Percentiles rank a stretch among this genome's conserved stretches.
These are phyloP conservation scores for Nakataea oryzae DNA, from an alignment of 2,329 filamentous ascomycete genomes.

Conservation along the genomic window DNA sequence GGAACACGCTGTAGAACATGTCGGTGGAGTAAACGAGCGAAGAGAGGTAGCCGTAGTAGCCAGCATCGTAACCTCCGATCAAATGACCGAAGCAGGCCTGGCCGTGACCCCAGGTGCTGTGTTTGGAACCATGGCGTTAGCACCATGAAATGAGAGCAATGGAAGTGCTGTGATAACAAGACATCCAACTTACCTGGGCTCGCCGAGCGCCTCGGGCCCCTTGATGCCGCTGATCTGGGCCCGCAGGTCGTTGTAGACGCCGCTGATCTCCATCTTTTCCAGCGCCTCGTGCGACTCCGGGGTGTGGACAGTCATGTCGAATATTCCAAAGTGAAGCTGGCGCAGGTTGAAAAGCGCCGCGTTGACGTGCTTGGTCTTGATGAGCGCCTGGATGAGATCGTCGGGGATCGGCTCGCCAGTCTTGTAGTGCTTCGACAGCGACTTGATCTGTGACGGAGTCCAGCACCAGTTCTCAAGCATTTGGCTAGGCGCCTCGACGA, in stretches of 20 bases:
- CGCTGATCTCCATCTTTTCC: conserved; percentile 52
- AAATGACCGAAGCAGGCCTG: conserved; percentile 75
- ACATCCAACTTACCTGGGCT: conserved; percentile 34
- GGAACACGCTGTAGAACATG: conserved; percentile 78
- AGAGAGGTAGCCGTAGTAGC: conserved; percentile 68
- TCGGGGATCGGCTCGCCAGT: conserved; percentile 62
- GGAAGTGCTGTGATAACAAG: not conserved
- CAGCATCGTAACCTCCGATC: conserved; percentile 76
- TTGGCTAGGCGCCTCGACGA: conserved; percentile 61
- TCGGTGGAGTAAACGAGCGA: conserved; percentile 70
- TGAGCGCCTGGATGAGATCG: conserved; percentile 62
- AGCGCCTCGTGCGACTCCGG: conserved; percentile 59
- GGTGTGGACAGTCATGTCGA: conserved; percentile 73
- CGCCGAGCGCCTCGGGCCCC: conserved; percentile 58
- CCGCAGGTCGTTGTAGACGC: conserved; percentile 63
- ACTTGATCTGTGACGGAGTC: conserved; percentile 53
- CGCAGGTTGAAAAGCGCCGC: conserved; percentile 68
- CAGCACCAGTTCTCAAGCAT: conserved; percentile 74
- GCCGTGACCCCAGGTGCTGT: conserved; percentile 61
- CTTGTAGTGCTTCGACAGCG: conserved; percentile 64
- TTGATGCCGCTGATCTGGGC: conserved; percentile 63
- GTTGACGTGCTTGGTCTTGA: conserved; percentile 72
- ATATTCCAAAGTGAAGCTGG: conserved; percentile 72
- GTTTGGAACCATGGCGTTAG: conserved; percentile 15
- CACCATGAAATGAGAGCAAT: not conserved